phyloP scores from a whole-genome alignment of 2,329 filamentous ascomycete genomes.

The Triangularia setosa region DNA sequence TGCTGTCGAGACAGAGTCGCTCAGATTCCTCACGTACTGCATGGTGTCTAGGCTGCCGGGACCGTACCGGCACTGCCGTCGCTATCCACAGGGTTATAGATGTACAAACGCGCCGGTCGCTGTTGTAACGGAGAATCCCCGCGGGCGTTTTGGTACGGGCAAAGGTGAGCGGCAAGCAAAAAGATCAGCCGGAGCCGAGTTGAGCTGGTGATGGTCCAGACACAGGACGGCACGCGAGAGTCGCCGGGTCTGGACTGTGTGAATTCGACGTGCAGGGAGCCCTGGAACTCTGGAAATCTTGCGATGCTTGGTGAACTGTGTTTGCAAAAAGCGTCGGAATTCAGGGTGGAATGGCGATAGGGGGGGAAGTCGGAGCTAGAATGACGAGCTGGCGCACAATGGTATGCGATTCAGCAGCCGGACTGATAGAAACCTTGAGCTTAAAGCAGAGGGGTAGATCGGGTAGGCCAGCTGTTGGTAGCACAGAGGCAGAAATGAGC shows the following conservation, averaged over 20 bases:
- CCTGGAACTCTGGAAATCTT: neutral
- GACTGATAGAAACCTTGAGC: slow-evolving; percentile 2
- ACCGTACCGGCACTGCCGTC: neutral
- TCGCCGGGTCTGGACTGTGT: neutral
- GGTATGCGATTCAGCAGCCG: neutral
- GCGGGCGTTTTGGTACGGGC: neutral
- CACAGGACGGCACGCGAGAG: neutral
- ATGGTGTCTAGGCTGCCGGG: slow-evolving; percentile 48
- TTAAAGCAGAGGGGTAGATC: neutral
- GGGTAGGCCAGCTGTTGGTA: neutral
- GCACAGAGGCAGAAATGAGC: neutral
- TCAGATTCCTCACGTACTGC: slow-evolving; percentile 97
- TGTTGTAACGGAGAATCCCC: neutral
- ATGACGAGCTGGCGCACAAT: neutral
- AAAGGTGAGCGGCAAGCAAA: neutral
- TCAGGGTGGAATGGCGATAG: neutral
- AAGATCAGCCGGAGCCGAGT: neutral
- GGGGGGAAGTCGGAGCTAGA: neutral
- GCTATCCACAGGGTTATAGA: neutral
- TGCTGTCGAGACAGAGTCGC: slow-evolving; percentile 92
- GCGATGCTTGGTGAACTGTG: neutral
- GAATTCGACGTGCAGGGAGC: neutral
- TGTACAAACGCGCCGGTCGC: neutral
- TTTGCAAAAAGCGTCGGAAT: neutral
- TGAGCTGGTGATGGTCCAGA: neutral